Percentiles rank a stretch among this genome's conserved stretches.
Evolutionary conservation across 129 eudicot genomes (phyloP).

Genomic region (Logfia minima): DNA sequence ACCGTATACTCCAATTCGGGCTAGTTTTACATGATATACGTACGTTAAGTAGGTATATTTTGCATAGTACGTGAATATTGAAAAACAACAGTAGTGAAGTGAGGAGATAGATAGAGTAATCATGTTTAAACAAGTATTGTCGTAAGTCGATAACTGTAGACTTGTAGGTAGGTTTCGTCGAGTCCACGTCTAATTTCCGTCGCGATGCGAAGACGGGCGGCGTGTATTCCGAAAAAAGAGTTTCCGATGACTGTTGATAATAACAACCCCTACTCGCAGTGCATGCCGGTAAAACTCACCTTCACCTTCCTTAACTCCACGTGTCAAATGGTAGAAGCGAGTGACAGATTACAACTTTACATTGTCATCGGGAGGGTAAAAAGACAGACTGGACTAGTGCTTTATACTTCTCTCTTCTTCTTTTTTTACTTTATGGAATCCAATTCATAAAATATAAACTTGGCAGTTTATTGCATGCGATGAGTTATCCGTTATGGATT

Average conservation of each 20-base stretch:
- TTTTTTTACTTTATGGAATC: background rate
- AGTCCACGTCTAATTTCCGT: slow-evolving; percentile 17
- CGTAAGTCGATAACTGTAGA: background rate
- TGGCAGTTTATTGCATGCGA: too few relatives aligned
- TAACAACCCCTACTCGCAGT: background rate
- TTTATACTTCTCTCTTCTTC: background rate
- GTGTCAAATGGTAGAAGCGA: background rate
- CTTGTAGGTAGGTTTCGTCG: background rate
- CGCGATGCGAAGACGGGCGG: background rate
- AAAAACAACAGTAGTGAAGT: too few relatives aligned
- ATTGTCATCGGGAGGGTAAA: background rate
- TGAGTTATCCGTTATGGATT: too few relatives aligned
- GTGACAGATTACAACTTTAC: background rate
- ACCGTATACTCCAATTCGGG: too few relatives aligned
- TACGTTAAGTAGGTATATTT: too few relatives aligned
- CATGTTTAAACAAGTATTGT: background rate
- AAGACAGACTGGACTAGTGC: background rate
- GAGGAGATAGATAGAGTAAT: too few relatives aligned
- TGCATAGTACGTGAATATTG: too few relatives aligned
- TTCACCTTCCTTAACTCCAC: background rate
- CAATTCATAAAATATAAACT: too few relatives aligned
- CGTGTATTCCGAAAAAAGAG: background rate
- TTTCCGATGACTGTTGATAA: background rate
- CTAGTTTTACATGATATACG: too few relatives aligned
- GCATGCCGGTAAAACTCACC: background rate